A percentile compares a stretch with the other conserved stretches of the same genome.
phyloP scores from a whole-genome alignment of 306 rosid genomes.

The Vicia faba region DNA sequence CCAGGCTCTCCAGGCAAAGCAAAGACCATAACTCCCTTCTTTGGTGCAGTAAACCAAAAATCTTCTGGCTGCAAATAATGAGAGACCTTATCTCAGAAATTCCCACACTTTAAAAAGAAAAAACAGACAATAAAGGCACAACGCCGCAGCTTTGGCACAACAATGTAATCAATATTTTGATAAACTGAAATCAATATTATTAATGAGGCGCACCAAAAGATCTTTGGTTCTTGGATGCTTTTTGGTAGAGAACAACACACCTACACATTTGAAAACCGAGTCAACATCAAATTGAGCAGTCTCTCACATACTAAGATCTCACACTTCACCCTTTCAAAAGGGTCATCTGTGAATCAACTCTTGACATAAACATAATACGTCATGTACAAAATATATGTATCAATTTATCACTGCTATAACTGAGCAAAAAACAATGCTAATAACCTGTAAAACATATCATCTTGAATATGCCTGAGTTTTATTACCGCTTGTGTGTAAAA shows the following conservation, averaged over 20 bases:
- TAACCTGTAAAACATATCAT: constrained; percentile 7
- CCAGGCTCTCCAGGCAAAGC: constrained; percentile 98
- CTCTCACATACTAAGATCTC: constrained; percentile 14
- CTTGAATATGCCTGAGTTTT: not conserved
- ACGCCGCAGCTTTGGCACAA: constrained; percentile 29
- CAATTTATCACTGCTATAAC: constrained; percentile 8
- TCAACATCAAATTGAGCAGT: constrained; percentile 26
- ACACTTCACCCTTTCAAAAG: constrained; percentile 28
- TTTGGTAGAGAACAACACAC: constrained; percentile 91
- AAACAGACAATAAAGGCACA: not conserved
- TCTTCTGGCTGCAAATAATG: constrained; percentile 77
- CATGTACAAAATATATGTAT: constrained; percentile 25
- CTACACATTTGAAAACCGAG: constrained; percentile 51
- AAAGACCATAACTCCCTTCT: constrained; percentile 98
- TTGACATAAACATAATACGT: constrained; percentile 26
- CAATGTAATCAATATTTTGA: constrained; percentile 32
- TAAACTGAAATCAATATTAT: constrained; percentile 24
- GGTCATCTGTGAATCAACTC: constrained; percentile 17
- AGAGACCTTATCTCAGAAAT: constrained; percentile 32
- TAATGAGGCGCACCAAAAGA: constrained; percentile 71
- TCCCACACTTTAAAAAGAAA: constrained; percentile 3
- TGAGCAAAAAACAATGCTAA: not conserved
- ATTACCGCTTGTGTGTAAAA: not conserved
- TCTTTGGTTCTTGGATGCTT: constrained; percentile 91
- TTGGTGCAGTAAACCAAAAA: constrained; percentile 94